These are phyloP conservation scores for Candida railenensis DNA, from an alignment of 805 yeast species.

Conservation along the genomic window DNA sequence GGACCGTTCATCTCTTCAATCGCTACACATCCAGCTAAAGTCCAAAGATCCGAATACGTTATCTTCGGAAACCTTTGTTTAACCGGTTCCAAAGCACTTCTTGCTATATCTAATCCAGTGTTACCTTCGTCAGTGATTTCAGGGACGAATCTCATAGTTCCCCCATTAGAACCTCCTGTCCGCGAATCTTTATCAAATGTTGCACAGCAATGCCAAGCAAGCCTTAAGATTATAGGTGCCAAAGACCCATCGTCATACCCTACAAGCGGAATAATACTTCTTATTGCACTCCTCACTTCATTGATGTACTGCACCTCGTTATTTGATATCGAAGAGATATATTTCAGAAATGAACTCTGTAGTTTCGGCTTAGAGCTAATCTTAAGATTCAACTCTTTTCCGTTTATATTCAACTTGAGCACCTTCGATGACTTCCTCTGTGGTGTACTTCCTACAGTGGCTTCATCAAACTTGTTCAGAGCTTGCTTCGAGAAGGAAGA, in stretches of 20 bases:
- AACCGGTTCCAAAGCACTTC: slow-evolving; percentile 56
- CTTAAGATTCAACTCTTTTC: slow-evolving; percentile 6
- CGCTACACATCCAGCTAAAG: slow-evolving; percentile 66
- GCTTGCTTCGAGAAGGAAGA: too few species aligned
- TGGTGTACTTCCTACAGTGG: too few species aligned
- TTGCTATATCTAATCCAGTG: slow-evolving; percentile 52
- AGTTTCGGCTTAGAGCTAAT: slow-evolving; percentile 7
- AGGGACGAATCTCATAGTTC: slow-evolving; percentile 41
- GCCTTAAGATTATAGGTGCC: slow-evolving; percentile 76
- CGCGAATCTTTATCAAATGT: slow-evolving; percentile 60
- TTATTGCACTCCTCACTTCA: slow-evolving; percentile 34
- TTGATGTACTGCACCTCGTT: slow-evolving; percentile 11
- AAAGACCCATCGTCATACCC: slow-evolving; percentile 65
- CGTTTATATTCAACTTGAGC: slow-evolving; percentile 4
- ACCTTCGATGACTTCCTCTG: not conserved
- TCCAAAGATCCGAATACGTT: slow-evolving; percentile 68
- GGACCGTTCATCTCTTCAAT: slow-evolving; percentile 69
- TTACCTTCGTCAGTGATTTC: slow-evolving; percentile 55
- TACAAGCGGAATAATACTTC: slow-evolving; percentile 26
- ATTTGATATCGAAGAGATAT: slow-evolving; percentile 10
- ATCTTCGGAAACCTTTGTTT: slow-evolving; percentile 57
- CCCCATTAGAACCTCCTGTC: slow-evolving; percentile 70
- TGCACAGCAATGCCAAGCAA: slow-evolving; percentile 89
- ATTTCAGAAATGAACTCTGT: not conserved
- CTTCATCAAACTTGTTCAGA: too few species aligned